Evolutionary conservation across 257 asterid species (phyloP).

Genomic region (Lycium barbarum): DNA sequence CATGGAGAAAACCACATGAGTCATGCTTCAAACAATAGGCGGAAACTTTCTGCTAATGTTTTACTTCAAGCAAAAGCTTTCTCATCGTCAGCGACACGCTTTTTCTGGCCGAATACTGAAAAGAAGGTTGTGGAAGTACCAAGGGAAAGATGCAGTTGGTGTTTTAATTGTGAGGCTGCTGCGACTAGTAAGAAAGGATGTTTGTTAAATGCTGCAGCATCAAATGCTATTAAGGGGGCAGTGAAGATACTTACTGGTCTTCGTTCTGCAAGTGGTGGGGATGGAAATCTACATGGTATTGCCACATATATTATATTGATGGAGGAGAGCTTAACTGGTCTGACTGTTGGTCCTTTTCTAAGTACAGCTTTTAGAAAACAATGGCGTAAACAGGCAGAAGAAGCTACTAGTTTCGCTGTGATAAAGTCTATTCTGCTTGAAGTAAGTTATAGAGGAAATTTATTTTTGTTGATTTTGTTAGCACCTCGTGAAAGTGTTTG

Average conservation of each 20-base stretch:
- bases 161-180: slow-evolving; percentile 73
- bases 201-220: slow-evolving; percentile 83
- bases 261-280: slow-evolving; percentile 61
- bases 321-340: slow-evolving; percentile 84
- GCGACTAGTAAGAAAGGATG: slow-evolving; percentile 76
- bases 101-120: slow-evolving; percentile 88
- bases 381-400: slow-evolving; percentile 76
- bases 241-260: slow-evolving; percentile 60
- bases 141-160: slow-evolving; percentile 95
- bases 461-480: not conserved
- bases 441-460: slow-evolving; percentile 47
- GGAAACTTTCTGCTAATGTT: slow-evolving; percentile 56
- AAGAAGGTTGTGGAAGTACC: slow-evolving; percentile 80
- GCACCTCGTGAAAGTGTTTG: not conserved
- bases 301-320: slow-evolving; percentile 62
- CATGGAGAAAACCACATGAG: slow-evolving; percentile 60
- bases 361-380: slow-evolving; percentile 58
- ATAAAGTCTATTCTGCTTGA: slow-evolving; percentile 74
- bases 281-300: slow-evolving; percentile 66
- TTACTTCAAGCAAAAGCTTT: slow-evolving; percentile 81
- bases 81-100: slow-evolving; percentile 62
- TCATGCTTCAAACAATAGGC: slow-evolving; percentile 53
- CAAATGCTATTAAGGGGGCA: slow-evolving; percentile 70
- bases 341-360: slow-evolving; percentile 74
- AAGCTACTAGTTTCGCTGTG: slow-evolving; percentile 56